Conservation (phyloP, 1,284 basidiomycete genomes). For the Leccinum fuscescens region DNA sequence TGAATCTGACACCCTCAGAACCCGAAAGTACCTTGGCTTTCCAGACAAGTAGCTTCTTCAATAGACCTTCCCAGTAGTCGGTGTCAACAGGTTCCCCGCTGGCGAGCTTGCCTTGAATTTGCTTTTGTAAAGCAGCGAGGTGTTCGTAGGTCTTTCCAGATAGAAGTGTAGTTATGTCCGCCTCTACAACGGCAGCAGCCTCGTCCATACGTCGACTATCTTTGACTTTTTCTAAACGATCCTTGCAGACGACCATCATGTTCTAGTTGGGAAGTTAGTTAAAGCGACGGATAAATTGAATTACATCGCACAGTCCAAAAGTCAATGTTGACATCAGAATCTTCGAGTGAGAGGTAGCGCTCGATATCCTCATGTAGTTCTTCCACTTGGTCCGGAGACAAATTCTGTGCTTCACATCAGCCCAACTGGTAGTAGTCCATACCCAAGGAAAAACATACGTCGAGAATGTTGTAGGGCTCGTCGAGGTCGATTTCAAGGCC, state of each 20-base stretch:
- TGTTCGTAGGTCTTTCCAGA: constrained; percentile 83
- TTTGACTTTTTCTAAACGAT: constrained; percentile 80
- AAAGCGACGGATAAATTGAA: constrained; percentile 1
- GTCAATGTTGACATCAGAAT: constrained; percentile 82
- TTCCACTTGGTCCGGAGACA: constrained; percentile 84
- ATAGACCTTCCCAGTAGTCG: constrained; percentile 95
- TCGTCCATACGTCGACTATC: constrained; percentile 56
- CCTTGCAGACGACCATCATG: constrained; percentile 96
- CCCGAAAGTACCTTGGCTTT: constrained; percentile 79
- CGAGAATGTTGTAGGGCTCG: constrained; percentile 96
- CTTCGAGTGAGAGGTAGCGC: constrained; percentile 87
- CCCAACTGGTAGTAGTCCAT: background rate
- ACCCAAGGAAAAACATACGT: constrained; percentile 46
- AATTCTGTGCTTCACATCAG: constrained; percentile 56
- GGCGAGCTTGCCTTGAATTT: constrained; percentile 84
- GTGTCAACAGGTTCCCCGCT: constrained; percentile 94
- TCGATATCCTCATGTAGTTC: constrained; percentile 95
- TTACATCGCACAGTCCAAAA: constrained; percentile 86
- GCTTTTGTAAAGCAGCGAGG: constrained; percentile 78
- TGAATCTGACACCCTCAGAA: background rate
- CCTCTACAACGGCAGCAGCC: constrained; percentile 76
- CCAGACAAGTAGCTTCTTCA: constrained; percentile 94
- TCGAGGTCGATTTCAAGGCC: constrained; percentile 97
- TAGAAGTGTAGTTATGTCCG: constrained; percentile 72
- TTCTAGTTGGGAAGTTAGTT: constrained; percentile 49